phyloP scores from a whole-genome alignment of 352 stramenopile species.

The Pythium brachiatum region DNA sequence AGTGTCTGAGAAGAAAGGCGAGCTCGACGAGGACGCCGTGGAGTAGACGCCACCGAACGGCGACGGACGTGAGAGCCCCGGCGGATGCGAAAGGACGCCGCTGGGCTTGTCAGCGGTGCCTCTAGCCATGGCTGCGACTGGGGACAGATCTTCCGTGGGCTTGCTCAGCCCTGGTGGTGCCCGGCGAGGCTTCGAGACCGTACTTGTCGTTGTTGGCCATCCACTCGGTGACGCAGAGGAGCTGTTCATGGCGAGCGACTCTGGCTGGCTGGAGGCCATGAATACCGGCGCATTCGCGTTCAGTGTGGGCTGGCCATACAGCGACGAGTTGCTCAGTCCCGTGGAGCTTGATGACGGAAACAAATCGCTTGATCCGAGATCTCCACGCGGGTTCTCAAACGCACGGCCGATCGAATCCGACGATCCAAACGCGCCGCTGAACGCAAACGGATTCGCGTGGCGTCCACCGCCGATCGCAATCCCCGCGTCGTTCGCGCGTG shows the following conservation, averaged over 20 bases:
- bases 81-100: conserved; percentile 6
- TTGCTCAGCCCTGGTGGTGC: conserved; percentile 46
- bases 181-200: conserved; percentile 33
- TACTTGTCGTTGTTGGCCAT: conserved; percentile 10
- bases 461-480: conserved; percentile 11
- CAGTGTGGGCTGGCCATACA: conserved; percentile 18
- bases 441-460: conserved; percentile 28
- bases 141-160: background rate
- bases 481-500: conserved; percentile 21
- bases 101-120: background rate
- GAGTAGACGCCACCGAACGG: conserved; percentile 15
- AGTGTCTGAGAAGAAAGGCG: conserved; percentile 20
- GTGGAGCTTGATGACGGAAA: conserved; percentile 8
- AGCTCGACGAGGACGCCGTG: background rate
- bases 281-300: conserved; percentile 25
- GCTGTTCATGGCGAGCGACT: conserved; percentile 1
- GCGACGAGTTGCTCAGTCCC: background rate
- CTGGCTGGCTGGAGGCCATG: conserved; percentile 18
- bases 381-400: background rate
- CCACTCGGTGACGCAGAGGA: conserved; percentile 16
- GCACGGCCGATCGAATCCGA: conserved; percentile 15
- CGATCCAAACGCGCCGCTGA: conserved; percentile 33
- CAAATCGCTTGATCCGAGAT: conserved; percentile 5
- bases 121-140: background rate
- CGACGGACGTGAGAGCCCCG: conserved; percentile 7